Conservation (phyloP, 2,329 filamentous ascomycete genomes). For the Pseudocercospora pini-densiflorae region DNA sequence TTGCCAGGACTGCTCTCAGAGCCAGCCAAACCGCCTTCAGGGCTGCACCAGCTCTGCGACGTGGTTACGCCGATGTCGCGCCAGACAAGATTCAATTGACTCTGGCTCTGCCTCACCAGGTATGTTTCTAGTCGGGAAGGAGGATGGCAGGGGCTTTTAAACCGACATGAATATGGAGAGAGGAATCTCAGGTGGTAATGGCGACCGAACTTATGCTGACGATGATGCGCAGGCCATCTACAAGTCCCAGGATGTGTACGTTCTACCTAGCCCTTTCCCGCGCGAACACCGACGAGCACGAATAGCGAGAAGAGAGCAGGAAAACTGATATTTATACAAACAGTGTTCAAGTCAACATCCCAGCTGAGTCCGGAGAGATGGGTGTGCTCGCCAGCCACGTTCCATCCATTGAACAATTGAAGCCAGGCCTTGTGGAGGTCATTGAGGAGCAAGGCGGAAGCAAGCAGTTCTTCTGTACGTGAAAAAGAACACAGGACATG, state of each 20-base stretch:
- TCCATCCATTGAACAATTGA: constrained; percentile 97
- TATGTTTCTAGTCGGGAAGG: constrained; percentile 56
- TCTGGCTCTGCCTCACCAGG: constrained; percentile 96
- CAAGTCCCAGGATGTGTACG: constrained; percentile 73
- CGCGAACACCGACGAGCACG: constrained; percentile 16
- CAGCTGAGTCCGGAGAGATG: constrained; percentile 98
- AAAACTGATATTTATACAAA: constrained; percentile 34
- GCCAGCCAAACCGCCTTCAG: constrained; percentile 78
- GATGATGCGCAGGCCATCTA: constrained; percentile 62
- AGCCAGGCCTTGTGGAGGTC: constrained; percentile 93
- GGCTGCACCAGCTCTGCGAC: constrained; percentile 77
- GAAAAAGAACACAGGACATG: background rate
- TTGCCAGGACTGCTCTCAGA: constrained; percentile 87
- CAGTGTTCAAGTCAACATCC: constrained; percentile 97
- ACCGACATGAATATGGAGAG: background rate
- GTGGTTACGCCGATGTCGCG: constrained; percentile 75
- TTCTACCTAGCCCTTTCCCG: constrained; percentile 33
- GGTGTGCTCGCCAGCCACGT: constrained; percentile 99
- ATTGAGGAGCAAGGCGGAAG: constrained; percentile 85
- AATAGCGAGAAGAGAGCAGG: constrained; percentile 20
- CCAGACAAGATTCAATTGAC: constrained; percentile 86
- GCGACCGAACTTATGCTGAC: constrained; percentile 1
- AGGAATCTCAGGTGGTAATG: background rate
- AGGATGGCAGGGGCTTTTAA: background rate
- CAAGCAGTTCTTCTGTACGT: constrained; percentile 99